phyloP scores from a whole-genome alignment of 163 green algal genomes.

The Chlorella variabilis region DNA sequence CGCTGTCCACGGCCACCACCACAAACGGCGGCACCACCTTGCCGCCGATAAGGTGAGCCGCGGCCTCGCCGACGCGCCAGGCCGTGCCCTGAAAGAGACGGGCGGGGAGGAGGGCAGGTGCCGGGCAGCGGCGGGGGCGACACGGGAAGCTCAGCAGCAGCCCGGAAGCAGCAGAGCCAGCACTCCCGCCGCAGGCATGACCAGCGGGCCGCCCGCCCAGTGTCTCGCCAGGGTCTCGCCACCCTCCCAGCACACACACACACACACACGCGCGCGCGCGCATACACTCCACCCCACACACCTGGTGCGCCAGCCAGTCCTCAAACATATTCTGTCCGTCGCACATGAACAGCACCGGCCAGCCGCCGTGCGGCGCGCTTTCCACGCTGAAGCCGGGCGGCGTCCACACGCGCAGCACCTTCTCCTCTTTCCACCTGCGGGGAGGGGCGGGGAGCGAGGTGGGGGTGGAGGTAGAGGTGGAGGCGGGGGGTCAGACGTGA shows the following conservation, averaged over 20 bases:
- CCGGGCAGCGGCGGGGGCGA: too few relatives aligned
- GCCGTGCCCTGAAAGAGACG: slow-evolving; percentile 42
- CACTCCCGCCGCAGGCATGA: too few relatives aligned
- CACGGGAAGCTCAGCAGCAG: too few relatives aligned
- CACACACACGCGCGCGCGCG: too few relatives aligned
- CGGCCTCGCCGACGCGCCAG: slow-evolving; percentile 51
- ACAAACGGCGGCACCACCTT: slow-evolving; percentile 49
- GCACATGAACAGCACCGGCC: slow-evolving; percentile 58
- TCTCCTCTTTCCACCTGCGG: slow-evolving; percentile 58
- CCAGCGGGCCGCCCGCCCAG: too few relatives aligned
- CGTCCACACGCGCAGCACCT: slow-evolving; percentile 56
- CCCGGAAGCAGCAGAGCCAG: too few relatives aligned
- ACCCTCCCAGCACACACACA: too few relatives aligned
- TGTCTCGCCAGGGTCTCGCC: too few relatives aligned
- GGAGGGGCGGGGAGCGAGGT: too few relatives aligned
- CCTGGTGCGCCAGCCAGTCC: slow-evolving; percentile 56
- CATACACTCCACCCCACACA: neutral
- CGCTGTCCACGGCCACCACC: slow-evolving; percentile 45
- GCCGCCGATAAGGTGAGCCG: slow-evolving; percentile 40
- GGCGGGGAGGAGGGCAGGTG: too few relatives aligned
- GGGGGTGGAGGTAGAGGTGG: too few relatives aligned
- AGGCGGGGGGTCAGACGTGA: too few relatives aligned
- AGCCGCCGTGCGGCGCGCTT: slow-evolving; percentile 44
- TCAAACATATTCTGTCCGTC: slow-evolving; percentile 70
- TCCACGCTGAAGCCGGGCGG: slow-evolving; percentile 49